Conservation (phyloP, 306 rosid species). For the Sicyos baderoa region DNA sequence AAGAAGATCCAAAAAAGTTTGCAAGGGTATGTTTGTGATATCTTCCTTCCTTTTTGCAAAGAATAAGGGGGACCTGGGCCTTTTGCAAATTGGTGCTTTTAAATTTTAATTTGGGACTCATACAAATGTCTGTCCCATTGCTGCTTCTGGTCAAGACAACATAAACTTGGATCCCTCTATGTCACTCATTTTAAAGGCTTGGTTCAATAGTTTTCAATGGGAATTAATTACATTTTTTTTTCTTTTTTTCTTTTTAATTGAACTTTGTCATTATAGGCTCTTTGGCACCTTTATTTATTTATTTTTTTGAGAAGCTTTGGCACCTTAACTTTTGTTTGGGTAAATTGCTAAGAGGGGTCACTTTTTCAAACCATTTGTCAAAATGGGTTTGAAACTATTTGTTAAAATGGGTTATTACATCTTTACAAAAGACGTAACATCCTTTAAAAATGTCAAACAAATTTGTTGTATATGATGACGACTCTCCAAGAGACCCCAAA, state of each 20-base stretch:
- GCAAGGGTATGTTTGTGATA: neutral
- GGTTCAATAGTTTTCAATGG: neutral
- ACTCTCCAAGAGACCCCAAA: too few relatives aligned
- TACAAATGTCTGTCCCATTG: neutral
- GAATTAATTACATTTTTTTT: neutral
- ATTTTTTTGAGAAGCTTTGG: too few relatives aligned
- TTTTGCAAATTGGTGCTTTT: neutral
- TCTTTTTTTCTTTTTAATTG: too few relatives aligned
- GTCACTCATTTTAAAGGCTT: conserved; percentile 4
- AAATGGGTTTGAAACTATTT: too few relatives aligned
- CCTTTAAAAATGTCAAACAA: too few relatives aligned
- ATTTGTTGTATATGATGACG: too few relatives aligned
- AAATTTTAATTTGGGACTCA: neutral
- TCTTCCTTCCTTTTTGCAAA: neutral
- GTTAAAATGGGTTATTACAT: too few relatives aligned
- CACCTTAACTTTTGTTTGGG: too few relatives aligned
- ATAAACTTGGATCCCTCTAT: conserved; percentile 11
- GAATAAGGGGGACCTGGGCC: conserved; percentile 2
- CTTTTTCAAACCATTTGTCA: too few relatives aligned
- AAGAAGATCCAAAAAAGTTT: neutral
- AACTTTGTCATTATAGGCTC: neutral
- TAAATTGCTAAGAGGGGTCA: too few relatives aligned
- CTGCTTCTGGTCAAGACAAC: conserved; percentile 6
- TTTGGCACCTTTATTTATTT: too few relatives aligned
- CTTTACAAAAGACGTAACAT: too few relatives aligned